These are phyloP conservation scores for Herpotrichia juniperi DNA, from an alignment of 2,329 filamentous ascomycete genomes.

Conservation along the genomic window DNA sequence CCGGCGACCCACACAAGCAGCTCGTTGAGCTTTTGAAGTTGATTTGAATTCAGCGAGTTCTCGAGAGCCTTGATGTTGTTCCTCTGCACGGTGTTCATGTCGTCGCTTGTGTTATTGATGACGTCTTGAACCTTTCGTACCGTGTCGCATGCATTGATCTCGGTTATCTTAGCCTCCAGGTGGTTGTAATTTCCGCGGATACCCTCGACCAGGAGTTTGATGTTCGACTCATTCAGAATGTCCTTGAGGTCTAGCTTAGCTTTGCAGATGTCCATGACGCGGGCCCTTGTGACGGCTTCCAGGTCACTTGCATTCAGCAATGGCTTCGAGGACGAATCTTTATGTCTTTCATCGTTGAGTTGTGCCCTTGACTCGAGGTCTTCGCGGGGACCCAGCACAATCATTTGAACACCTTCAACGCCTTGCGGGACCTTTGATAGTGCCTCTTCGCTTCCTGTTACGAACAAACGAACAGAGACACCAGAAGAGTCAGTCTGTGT, in stretches of 20 bases:
- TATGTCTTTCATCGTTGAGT: too few relatives aligned
- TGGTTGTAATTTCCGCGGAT: conserved; percentile 15
- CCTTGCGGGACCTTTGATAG: too few relatives aligned
- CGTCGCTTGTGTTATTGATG: conserved; percentile 14
- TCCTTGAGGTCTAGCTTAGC: conserved; percentile 15
- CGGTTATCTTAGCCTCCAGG: conserved; percentile 17
- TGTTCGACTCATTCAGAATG: conserved; percentile 14
- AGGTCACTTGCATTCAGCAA: conserved; percentile 11
- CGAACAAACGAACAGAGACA: too few relatives aligned
- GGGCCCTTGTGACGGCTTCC: conserved; percentile 8
- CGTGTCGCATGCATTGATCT: conserved; percentile 21
- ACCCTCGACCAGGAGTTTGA: conserved; percentile 16
- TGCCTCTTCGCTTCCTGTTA: too few relatives aligned
- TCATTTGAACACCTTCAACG: too few relatives aligned
- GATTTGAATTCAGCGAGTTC: conserved; percentile 9
- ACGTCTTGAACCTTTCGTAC: conserved; percentile 16
- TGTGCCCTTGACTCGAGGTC: too few relatives aligned
- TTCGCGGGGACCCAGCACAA: too few relatives aligned
- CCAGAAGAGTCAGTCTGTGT: too few relatives aligned
- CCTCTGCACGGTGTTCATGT: conserved; percentile 7
- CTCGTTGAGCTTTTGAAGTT: conserved; percentile 15
- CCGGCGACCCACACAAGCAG: conserved; percentile 21
- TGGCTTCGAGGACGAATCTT: background rate
- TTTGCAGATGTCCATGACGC: conserved; percentile 9
- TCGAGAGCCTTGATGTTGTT: conserved; percentile 8